Evolutionary conservation across 2,329 filamentous ascomycete species (phyloP).

Genomic region (Calonectria henricotiae): DNA sequence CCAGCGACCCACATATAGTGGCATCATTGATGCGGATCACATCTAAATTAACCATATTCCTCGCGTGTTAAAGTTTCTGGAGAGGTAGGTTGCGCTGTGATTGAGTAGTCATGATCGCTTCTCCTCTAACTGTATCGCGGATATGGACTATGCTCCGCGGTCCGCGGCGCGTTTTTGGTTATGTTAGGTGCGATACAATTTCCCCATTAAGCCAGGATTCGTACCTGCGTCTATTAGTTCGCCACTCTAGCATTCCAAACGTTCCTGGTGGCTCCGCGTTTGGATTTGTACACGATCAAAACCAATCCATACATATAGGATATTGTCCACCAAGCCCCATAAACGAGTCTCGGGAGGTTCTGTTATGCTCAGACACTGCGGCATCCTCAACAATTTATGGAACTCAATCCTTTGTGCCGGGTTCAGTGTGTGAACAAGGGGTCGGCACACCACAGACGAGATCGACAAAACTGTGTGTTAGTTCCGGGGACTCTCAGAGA

Average conservation of each 20-base stretch:
- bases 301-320: neutral
- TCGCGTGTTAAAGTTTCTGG: no score
- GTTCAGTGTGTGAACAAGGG: neutral
- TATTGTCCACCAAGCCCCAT: neutral
- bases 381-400: no score
- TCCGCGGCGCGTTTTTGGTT: neutral
- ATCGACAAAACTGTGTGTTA: neutral
- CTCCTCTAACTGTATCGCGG: neutral
- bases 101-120: neutral
- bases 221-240: neutral
- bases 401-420: no score
- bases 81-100: neutral
- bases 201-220: neutral
- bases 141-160: slow-evolving; percentile 4
- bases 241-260: neutral
- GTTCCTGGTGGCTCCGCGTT: neutral
- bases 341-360: neutral
- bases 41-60: neutral
- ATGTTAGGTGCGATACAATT: neutral
- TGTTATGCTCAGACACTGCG: neutral
- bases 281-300: neutral
- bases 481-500: no score
- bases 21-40: neutral
- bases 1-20: neutral
- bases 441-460: neutral